Evolutionary conservation across 176 grass and related monocot species (phyloP), one percentile per base, ranked within the genome.

Genomic region (Leersia perrieri): DNA sequence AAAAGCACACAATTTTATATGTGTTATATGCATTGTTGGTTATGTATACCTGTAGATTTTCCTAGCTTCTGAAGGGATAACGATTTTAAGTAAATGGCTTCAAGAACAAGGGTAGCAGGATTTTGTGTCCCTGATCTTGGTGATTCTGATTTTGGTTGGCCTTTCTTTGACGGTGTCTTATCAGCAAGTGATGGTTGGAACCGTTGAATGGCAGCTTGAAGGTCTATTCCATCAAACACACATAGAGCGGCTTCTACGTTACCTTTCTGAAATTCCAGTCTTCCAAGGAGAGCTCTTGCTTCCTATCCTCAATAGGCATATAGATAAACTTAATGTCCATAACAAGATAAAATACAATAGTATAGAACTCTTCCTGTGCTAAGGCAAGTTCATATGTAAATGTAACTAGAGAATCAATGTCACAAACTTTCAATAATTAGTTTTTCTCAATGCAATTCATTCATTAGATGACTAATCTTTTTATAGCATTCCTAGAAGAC

Each of bases 1-100:
- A 63, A 27, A 75, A 76, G 1, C 38, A 40, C 40, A 16, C 0
- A 79, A 22, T 40, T 86, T 35, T 2, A 2, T 60, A 38, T n/a
- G 57, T 3, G 1, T 5, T 33, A 62, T 63, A 8, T 66, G 66
- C n/a, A n/a, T n/a, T n/a, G 23, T 22, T 70, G 64, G 26, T 33
- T 70, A 41, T 51, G 64, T 84, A 60, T 87, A 94, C 95, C 95
- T 41, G 20, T 82, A 16, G 81, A 85, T 87, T 89, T 92, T 39
- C 86, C 90, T 72, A 98, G 95, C 73, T 93, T 98, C 66, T 89
- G 88, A 72, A 98, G 88, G 2, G 95, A 95, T 61, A 98, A 60
- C 71, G 95, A 86, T 88, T 98, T 98, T 76, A 95, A 85, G 82
- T 95, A 98, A 75, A 98, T 95, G 44, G 95, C 95, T 83, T 98